Conservation (phyloP, 2,329 filamentous ascomycete species). For the Hypomyces rosellus region DNA sequence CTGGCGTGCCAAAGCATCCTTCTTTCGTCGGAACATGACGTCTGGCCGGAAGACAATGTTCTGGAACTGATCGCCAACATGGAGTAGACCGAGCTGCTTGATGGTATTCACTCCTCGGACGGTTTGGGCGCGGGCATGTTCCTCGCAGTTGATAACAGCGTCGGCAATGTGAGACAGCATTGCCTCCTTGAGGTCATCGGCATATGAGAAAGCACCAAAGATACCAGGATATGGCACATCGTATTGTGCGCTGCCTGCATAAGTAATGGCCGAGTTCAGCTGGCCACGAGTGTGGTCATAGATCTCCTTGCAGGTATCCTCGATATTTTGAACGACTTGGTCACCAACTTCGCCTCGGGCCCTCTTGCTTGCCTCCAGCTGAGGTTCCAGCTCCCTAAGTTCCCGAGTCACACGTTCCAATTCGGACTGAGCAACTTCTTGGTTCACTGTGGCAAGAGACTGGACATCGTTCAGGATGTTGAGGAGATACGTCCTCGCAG, state of each 20-base stretch:
- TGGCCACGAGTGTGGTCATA: conserved; percentile 76
- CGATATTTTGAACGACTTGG: conserved; percentile 73
- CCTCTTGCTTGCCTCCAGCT: conserved; percentile 76
- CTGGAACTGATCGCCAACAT: conserved; percentile 81
- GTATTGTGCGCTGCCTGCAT: conserved; percentile 66
- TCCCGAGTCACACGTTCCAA: conserved; percentile 76
- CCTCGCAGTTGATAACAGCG: conserved; percentile 73
- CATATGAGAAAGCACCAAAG: conserved; percentile 80
- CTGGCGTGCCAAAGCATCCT: conserved; percentile 74
- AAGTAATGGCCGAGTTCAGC: conserved; percentile 67
- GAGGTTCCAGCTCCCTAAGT: conserved; percentile 74
- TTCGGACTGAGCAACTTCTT: conserved; percentile 79
- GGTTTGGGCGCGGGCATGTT: conserved; percentile 72
- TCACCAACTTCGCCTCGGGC: conserved; percentile 75
- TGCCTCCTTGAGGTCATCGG: conserved; percentile 83
- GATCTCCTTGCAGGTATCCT: conserved; percentile 76
- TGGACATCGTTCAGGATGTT: conserved; percentile 88
- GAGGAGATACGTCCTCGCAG: conserved; percentile 88
- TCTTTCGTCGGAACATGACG: conserved; percentile 85
- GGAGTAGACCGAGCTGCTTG: conserved; percentile 79
- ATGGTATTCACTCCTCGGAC: conserved; percentile 78
- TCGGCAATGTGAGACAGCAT: conserved; percentile 85
- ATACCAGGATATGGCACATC: conserved; percentile 83
- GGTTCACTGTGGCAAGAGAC: conserved; percentile 77
- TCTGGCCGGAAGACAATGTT: conserved; percentile 85